Evolutionary conservation across 2,329 filamentous ascomycete genomes (phyloP), one percentile per base, ranked within the genome.

Genomic region (Aspergillus ochraceoroseus): DNA sequence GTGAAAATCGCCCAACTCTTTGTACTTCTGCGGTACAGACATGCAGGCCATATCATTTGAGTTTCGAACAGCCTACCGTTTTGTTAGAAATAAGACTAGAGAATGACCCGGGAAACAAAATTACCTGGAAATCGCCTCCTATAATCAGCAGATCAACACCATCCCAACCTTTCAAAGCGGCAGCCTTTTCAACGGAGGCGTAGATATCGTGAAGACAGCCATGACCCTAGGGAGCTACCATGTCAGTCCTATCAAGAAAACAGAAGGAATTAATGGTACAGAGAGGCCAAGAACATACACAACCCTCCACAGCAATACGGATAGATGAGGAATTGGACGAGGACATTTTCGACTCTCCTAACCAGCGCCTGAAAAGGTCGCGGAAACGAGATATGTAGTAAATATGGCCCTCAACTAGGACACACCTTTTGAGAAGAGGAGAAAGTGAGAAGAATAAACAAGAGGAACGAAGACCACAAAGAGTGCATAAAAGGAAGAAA

Each of bases 171-270:
- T 85, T 84, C 31, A 75, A 70, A 49, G 79, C 71, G 63, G 83
- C 86, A 7, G 87, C 75, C 48, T 77, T 73, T 27, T 76, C 70
- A 17, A 94, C 78, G 1, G 86, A 83, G 1, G 83, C 79, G 64
- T 96, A 98, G 53, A 98, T 96, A 42, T 87, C 85, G 61, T 96
- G 78, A 37, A 98, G 78, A 1, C 83, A 87, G 49, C 92, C 92
- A 67, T 98, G 92, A 43, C 90, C 90, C 86, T 92, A 37, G 31
- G 7, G 42, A 7, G 25, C 20, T 25, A 30, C 32, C 17, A 2
- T 25, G 48, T 51, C 44, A 53, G 45, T 37, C 48, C 20, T 9
- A 30, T 9, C 20, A 13, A 26, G 8, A 17, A 37, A 13, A 35
- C n/a, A n/a, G n/a, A 23, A 13, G 6, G 7, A 7, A 15, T 8